Evolutionary conservation across 345 rosid genomes (phyloP), one percentile per base, ranked within the genome.

Genomic region (Jatropha curcas): DNA sequence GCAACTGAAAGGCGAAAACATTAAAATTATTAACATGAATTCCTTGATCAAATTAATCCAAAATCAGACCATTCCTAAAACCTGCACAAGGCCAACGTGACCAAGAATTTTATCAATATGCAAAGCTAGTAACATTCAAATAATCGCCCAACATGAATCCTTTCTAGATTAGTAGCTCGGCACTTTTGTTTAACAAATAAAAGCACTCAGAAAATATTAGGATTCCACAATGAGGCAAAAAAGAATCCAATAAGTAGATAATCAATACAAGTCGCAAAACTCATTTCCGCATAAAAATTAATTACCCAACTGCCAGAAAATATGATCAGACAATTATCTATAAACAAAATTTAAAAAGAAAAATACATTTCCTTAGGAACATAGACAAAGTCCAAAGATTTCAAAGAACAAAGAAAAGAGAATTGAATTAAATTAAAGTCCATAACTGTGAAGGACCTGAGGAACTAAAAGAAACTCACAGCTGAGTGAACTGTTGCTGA

Each of bases 401-500:
- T 60, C 12, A 60, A 31, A 7, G 31, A 46, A 20, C 4, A 8
- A 71, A 48, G 2, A 33, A 7, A 46, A 37, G 19, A 53, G 25
- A 61, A 17, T 27, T 2, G 45, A 61, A 61, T 50, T 24, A 39
- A 59, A 74, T 41, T 20, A 43, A 63, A 67, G 67, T 57, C 71
- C 69, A 67, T 25, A 3, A 67, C 69, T 30, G 58, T 4, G 2
- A 65, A 66, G 30, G 63, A 66, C 64, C 43, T 14, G 24, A 65
- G 56, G 52, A 45, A 77, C 37, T 39, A 55, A 33, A 72, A 72
- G 70, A 69, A 58, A 86, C 91, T 89, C 87, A 91, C 92, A 66
- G 86, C 65, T 61, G 94, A 81, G n/a, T 81, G 87, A 76, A 84
- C 79, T 17, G 88, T 73, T 65, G 35, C 77, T 3, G 87, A 70